Base-by-base conservation (phyloP, 768 basidiomycete species). In the Boletus huronensis region DNA sequence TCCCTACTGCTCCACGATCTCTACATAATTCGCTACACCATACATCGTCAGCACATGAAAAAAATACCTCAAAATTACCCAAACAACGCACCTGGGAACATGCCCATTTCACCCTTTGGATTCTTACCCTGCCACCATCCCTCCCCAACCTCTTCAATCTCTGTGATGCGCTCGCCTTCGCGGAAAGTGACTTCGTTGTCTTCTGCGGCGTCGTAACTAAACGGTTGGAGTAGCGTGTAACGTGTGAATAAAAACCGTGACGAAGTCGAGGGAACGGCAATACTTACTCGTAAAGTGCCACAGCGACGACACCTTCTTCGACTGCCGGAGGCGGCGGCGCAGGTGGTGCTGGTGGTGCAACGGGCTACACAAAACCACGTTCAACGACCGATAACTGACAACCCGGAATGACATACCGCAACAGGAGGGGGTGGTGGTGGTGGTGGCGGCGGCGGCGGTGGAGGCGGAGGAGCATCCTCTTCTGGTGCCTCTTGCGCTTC, bases 171-270 rank as follows among this genome's bases (percentile, higher is more conserved):
- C 34, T 94, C 93, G 26, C 90, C 91, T 68, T 93, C 93, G 29
- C 68, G 74, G 80, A 98, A 93, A 3, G 85, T 79, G 28, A 97
- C 73, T 65, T 97, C 94, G 64, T 98, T 97, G 60, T 93, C 93
- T 66, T 97, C 94, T 0, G 83, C 83, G 0, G 94, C 91, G 10
- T 93, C 90, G 64, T 95, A 96, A 58, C 90, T 94, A 46, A 7
- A 50, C 1, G 47, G 19, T 21, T 14, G 16, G 34, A 19, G 11
- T 19, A 11, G 23, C 9, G 25, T 26, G 25, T 34, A 7, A 26
- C 6, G n/a, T 38, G 21, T 38, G 36, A 57, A n/a, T 4, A 48
- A 17, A 10, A 13, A 40, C 31, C 34, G 17, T 31, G 17, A 38
- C 17, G 16, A 39, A 40, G 46, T 31, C 16, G 16, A 13, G 38